Evolutionary conservation across 176 grass and related monocot genomes (phyloP).

Genomic region (Avena sativa): DNA sequence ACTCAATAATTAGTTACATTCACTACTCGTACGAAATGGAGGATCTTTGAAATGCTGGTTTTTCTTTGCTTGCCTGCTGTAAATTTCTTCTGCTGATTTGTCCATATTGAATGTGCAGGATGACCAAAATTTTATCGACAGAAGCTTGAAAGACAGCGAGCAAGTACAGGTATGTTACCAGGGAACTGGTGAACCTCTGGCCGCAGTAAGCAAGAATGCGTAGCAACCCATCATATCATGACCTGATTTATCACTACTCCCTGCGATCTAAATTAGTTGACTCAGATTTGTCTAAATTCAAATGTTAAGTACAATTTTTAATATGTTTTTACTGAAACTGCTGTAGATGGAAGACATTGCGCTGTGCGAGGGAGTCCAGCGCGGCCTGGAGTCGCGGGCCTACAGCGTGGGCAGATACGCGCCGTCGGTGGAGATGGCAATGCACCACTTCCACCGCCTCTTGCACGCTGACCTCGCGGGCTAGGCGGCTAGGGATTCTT

Average conservation of each 20-base stretch:
- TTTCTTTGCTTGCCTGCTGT: not conserved
- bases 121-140: slow-evolving; percentile 65
- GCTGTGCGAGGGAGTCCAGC: slow-evolving; percentile 90
- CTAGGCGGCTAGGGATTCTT: slow-evolving; percentile 14
- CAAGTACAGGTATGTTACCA: slow-evolving; percentile 74
- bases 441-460: slow-evolving; percentile 95
- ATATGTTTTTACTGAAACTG: no score
- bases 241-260: not conserved
- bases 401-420: slow-evolving; percentile 76
- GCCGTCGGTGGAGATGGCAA: slow-evolving; percentile 84
- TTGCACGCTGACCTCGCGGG: slow-evolving; percentile 50
- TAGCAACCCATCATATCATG: not conserved
- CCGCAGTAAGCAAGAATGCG: not conserved
- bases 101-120: slow-evolving; percentile 56
- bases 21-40: not conserved
- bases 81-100: slow-evolving; percentile 3
- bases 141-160: slow-evolving; percentile 88
- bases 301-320: no score
- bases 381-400: slow-evolving; percentile 71
- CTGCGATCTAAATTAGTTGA: no score
- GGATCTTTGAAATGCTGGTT: not conserved
- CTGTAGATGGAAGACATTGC: slow-evolving; percentile 87
- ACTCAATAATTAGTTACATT: not conserved
- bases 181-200: not conserved
- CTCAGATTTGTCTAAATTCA: no score